Evolutionary conservation across 164 flowering plant species (phyloP).

Genomic region (Annona cherimola): DNA sequence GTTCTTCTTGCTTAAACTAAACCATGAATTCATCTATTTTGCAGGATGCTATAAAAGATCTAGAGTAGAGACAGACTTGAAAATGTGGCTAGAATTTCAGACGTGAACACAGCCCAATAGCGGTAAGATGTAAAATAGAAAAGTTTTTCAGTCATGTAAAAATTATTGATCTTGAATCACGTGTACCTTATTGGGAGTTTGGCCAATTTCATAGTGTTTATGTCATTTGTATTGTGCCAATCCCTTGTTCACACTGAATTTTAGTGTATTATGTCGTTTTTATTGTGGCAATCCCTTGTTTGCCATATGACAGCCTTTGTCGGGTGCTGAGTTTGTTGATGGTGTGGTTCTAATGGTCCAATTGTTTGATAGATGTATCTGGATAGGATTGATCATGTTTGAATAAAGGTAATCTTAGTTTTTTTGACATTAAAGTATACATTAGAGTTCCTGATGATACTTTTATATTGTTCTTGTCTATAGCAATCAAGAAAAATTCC

Average conservation of each 20-base stretch:
- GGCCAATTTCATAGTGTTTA: neutral
- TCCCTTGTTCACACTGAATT: neutral
- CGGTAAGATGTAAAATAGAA: conserved; percentile 4
- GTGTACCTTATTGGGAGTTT: neutral
- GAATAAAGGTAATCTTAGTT: neutral
- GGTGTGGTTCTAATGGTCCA: neutral
- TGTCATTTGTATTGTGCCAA: neutral
- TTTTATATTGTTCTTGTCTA: too few relatives aligned
- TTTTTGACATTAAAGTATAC: too few relatives aligned
- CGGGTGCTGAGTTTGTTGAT: neutral
- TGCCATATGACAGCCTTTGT: neutral
- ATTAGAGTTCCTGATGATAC: too few relatives aligned
- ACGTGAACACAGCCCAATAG: neutral
- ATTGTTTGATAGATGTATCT: neutral
- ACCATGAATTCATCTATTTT: neutral
- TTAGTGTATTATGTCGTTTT: too few relatives aligned
- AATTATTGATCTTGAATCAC: neutral
- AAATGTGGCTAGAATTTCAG: neutral
- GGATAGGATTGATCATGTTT: neutral
- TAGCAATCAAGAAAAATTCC: too few relatives aligned
- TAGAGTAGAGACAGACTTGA: conserved; percentile 5
- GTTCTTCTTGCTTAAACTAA: neutral
- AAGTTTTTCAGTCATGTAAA: neutral
- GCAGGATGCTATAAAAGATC: conserved; percentile 17
- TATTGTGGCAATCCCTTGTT: neutral